Base-by-base conservation (phyloP, 176 grass and related monocot species). In the Melocanna baccifera region DNA sequence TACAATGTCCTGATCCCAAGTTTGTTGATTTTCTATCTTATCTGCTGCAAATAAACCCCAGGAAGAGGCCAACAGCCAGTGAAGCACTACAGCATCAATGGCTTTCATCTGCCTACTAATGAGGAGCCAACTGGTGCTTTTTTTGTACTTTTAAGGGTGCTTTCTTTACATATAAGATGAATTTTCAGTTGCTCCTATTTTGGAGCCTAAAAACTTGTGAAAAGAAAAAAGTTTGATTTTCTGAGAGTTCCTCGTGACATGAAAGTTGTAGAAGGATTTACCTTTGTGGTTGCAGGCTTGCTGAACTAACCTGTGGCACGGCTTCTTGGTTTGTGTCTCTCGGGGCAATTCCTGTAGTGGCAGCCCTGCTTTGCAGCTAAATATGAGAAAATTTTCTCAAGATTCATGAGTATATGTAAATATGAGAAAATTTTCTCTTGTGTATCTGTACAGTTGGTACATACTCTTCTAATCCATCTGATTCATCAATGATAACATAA, bases 21-120 rank as follows among this genome's bases (percentile, higher is more conserved):
- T 98, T 98, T 86, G 40, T 89, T n/a, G 86, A 98, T 94, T 98
- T 98, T 80, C 69, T 98, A 56, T 94, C 89, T 18, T 95, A 84
- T 79, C 75, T 98, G 68, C 74, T 98, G 77, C 89, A 98, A 93
- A 94, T 94, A 91, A 98, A 98, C 76, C 96, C 96, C 23, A 95
- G 73, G 30, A 89, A 85, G 62, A 91, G 96, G 58, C 93, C 96
- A 45, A 96, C 91, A 71, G 93, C 96, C 18, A 89, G 78, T 22
- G 93, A 98, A 88, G 93, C 96, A 5, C 69, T 98, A 42, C 79
- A 85, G 22, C 96, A 96, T 89, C 89, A 77, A 66, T 98, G 96
- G 93, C 77, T 98, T 92, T 94, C 91, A 45, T 89, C 77, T 80
- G 78, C 81, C 1, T 94, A 94, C 83, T 77, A 75, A 58, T 82